Evolutionary conservation across 192 early-diverging fungal species (phyloP), one percentile per base, ranked within the genome.

Genomic region (Coemansia javaensis): DNA sequence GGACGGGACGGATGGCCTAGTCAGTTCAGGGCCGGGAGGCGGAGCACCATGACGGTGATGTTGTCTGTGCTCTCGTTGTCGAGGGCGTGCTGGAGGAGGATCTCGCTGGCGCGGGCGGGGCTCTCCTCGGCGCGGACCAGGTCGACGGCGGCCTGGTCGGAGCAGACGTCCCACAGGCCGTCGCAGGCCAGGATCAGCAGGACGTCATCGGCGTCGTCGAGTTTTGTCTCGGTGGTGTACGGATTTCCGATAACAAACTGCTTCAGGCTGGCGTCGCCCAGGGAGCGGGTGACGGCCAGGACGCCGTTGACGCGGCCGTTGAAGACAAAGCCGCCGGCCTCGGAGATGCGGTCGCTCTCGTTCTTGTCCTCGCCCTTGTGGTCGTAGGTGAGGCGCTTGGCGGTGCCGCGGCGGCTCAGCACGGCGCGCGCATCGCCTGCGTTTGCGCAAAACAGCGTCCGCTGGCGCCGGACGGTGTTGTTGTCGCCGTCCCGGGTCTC

Each of bases 101-200:
- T 61, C 40, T 86, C 82, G 48, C 88, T 84, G 1, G 92, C 92
- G 32, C 79, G 66, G 41, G 86, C 83, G 15, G 93, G 90, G 54
- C 91, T 85, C 12, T 55, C 23, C 11, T 82, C 71, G n/a, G 83
- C 82, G 68, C 82, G 79, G 40, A 97, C 73, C 45, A 95, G 66
- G 55, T 97, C 89, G 2, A 94, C 82, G 0, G 94, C 96, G 37
- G 87, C 80, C 66, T 97, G 90, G 60, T 99, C 96, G 12, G 85
- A 78, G 68, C 94, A 97, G 10, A 95, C 93, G 74, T 99, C 96
- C 96, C 96, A 97, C 31, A 99, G 71, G 9, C 96, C 96, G 69
- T 99, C 96, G 69, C 96, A 99, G 9, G 96, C 96, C 40, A 99
- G 66, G 50, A 99, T 93, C 43, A 99, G 75, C 50, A 90, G 79